A percentile compares a stretch with the other conserved stretches of the same genome.
Evolutionary conservation across 148 eudicot genomes (phyloP).

Genomic region (Amaranthus hypochondriacus): DNA sequence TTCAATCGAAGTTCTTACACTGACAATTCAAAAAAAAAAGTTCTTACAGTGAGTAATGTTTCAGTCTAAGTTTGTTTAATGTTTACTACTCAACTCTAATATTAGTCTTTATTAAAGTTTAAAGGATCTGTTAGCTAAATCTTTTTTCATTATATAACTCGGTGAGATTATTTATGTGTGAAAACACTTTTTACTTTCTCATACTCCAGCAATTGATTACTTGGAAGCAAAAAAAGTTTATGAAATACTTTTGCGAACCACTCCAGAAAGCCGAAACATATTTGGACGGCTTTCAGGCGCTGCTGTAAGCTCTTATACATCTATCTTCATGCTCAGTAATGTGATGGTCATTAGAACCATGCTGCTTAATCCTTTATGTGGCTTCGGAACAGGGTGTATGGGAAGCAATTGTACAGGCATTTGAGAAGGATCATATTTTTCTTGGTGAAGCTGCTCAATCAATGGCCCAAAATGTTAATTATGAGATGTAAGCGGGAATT

Average conservation of each 20-base stretch:
- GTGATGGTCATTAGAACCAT: neutral
- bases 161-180: neutral
- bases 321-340: neutral
- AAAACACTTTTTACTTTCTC: neutral
- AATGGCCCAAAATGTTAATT: conserved; percentile 90
- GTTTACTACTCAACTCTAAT: neutral
- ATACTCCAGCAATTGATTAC: conserved; percentile 65
- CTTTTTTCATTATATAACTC: neutral
- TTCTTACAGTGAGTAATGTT: neutral
- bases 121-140: neutral
- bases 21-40: too few species aligned
- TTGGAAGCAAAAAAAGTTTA: conserved; percentile 81
- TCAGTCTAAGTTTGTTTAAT: neutral
- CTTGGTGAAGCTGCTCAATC: conserved; percentile 95
- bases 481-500: conserved; percentile 71
- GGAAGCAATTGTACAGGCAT: conserved; percentile 85
- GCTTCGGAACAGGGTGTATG: conserved; percentile 58
- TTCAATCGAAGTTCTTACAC: neutral
- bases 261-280: conserved; percentile 86
- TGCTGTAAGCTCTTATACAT: conserved; percentile 56
- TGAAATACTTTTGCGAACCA: conserved; percentile 63
- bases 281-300: conserved; percentile 98
- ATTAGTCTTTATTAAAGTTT: neutral
- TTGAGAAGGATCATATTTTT: conserved; percentile 83
- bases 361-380: conserved; percentile 18